Base-by-base conservation (phyloP, 2,329 filamentous ascomycete genomes). In the Neophaeococcomyces mojaviensis region DNA sequence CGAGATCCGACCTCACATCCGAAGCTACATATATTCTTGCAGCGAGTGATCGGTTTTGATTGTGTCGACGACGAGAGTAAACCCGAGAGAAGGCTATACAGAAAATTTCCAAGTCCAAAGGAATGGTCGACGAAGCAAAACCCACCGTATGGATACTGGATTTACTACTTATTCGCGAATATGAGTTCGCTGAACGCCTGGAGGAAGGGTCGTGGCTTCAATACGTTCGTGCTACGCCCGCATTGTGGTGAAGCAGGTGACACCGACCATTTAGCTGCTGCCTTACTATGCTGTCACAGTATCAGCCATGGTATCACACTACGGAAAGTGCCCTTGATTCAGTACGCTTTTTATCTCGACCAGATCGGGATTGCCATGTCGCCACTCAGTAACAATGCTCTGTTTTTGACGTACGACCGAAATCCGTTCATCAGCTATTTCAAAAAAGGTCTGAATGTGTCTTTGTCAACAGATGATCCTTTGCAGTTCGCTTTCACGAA, bases 341-440 rank as follows among this genome's bases (percentile, higher is more conserved):
- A 98, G 65, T 98, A 98, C 65, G 81, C 97, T 41, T 98, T 95
- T 69, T 98, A 98, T 59, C 79, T 98, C 16, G 89, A 98, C 61
- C 90, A 97, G 62, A 96, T 98, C 52, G 92, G 92, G 48, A 92
- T 98, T 52, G 92, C 92, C 50, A 98, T 98, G 92, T 97, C 90
- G n/a, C 92, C 92, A 2, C 75, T 98, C 37, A 95, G 88, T 65
- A 98, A 98, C 71, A 98, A 98, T 58, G 92, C 92, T 0, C 70
- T 98, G 26, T 98, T 98, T 69, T 70, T 98, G 43, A 88, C 90
- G 1, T 97, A 98, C 61, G 92, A 98, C 65, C 82, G 94, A 49
- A 98, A 98, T 58, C 92, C 92, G 0, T 98, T 95, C 68, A 76
- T 94, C 57, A 86, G 86, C 59, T 98, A 98, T 67, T 98, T 98